phyloP scores from a whole-genome alignment of 2,329 filamentous ascomycete genomes.

The Alternaria tenuissima region DNA sequence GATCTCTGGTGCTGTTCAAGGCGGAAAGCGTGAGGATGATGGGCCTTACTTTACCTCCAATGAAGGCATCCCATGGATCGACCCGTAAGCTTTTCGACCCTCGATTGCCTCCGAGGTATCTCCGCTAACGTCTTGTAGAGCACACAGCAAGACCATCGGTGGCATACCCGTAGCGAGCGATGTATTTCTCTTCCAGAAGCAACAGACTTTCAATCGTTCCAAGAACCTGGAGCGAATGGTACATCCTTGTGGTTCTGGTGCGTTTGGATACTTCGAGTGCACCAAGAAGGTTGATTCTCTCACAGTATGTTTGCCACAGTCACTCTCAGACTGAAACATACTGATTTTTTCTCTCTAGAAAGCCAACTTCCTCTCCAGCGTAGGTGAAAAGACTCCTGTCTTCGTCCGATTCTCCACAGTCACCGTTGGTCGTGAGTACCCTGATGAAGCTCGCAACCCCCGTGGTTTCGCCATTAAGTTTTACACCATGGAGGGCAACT shows the following conservation, averaged over 20 bases:
- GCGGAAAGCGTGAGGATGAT: slow-evolving; percentile 60
- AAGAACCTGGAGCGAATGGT: slow-evolving; percentile 59
- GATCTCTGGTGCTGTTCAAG: slow-evolving; percentile 57
- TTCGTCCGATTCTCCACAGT: slow-evolving; percentile 58
- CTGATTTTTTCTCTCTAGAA: slow-evolving; percentile 27
- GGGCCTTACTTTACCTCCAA: slow-evolving; percentile 64
- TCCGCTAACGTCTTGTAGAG: slow-evolving; percentile 21
- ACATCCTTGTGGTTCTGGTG: slow-evolving; percentile 55
- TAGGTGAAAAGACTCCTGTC: slow-evolving; percentile 55
- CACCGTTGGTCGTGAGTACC: slow-evolving; percentile 54
- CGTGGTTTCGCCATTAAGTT: slow-evolving; percentile 62
- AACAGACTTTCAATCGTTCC: slow-evolving; percentile 65
- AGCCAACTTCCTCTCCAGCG: slow-evolving; percentile 53
- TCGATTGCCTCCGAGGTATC: background rate
- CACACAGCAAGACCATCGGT: slow-evolving; percentile 63
- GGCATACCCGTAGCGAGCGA: slow-evolving; percentile 62
- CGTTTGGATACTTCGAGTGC: slow-evolving; percentile 58
- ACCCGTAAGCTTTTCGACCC: slow-evolving; percentile 46
- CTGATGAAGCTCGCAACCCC: slow-evolving; percentile 57
- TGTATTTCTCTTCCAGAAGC: slow-evolving; percentile 63
- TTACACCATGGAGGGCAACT: slow-evolving; percentile 59
- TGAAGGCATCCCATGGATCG: slow-evolving; percentile 62
- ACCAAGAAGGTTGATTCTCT: slow-evolving; percentile 51
- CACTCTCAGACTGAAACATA: background rate
- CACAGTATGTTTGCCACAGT: slow-evolving; percentile 29